Evolutionary conservation across 2,329 filamentous ascomycete genomes (phyloP).

Genomic region (Plenodomus lindquistii): DNA sequence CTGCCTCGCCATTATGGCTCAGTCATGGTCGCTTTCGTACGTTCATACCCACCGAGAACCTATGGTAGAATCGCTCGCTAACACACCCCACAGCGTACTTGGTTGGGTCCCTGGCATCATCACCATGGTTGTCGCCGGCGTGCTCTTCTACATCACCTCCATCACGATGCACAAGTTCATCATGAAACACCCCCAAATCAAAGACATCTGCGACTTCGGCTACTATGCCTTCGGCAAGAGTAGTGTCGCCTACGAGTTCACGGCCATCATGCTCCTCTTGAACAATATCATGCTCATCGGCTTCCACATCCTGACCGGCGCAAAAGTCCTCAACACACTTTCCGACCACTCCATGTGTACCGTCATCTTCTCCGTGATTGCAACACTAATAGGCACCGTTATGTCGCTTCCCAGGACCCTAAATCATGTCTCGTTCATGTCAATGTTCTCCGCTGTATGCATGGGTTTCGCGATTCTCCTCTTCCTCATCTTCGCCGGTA

Average conservation of each 20-base stretch:
- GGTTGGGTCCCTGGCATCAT: conserved; percentile 86
- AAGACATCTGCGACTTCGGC: conserved; percentile 90
- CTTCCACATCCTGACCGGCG: conserved; percentile 46
- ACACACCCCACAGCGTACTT: conserved; percentile 55
- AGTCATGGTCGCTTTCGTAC: conserved; percentile 84
- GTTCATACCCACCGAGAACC: conserved; percentile 9
- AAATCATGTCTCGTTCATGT: conserved; percentile 74
- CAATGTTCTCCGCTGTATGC: conserved; percentile 77
- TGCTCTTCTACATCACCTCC: conserved; percentile 82
- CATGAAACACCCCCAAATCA: conserved; percentile 82
- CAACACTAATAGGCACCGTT: conserved; percentile 75
- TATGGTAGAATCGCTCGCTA: background rate
- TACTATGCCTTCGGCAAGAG: conserved; percentile 89
- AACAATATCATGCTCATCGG: conserved; percentile 91
- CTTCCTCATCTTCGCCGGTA: conserved; percentile 77
- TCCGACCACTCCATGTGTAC: conserved; percentile 73
- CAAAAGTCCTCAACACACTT: conserved; percentile 47
- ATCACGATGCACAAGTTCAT: conserved; percentile 75
- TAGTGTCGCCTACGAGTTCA: conserved; percentile 67
- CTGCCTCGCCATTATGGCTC: conserved; percentile 89
- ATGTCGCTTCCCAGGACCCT: conserved; percentile 86
- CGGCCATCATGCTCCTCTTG: conserved; percentile 83
- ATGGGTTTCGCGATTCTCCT: conserved; percentile 86
- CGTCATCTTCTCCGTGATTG: conserved; percentile 74
- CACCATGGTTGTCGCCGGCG: conserved; percentile 72